Base-by-base conservation (phyloP, 2,329 filamentous ascomycete genomes). In the Penicillium psychrosexuale region DNA sequence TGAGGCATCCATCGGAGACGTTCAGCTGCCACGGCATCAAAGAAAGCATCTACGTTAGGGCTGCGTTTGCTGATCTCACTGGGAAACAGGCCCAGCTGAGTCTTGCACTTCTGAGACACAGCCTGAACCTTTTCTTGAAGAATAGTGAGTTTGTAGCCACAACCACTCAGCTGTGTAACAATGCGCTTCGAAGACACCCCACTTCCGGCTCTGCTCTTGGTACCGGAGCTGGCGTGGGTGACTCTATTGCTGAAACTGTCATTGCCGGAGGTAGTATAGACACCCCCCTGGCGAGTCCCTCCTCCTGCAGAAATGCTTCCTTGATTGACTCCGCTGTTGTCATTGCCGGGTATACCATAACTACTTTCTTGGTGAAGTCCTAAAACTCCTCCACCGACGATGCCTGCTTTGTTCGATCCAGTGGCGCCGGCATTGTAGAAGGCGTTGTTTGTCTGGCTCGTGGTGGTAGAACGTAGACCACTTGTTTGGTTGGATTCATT, bases 1-100 rank as follows among this genome's bases (percentile, higher is more conserved):
- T 69, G 65, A 11, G 74, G 74, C 64, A 75, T 72, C 53, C 70
- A 69, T 15, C 71, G 69, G 47, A 76, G 65, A 22, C 74, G 66
- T 52, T 75, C 72, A 5, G 61, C 54, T 2, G 72, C 67, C 40
- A 76, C 71, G 4, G 63, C 59, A 49, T 72, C 69, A 24, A 72
- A 72, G 54, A 72, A 71, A 24, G 56, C 58, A 56, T 72, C 69
- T 3, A 71, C 61, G 2, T 56, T 71, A 1, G 66, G 61, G n/a
- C 66, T 63, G 38, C 69, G 69, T 27, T 58, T 49, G 30, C 61
- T 66, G 9, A 71, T 62, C 50, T 70, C 64, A 22, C 47, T 61
- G 3, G 66, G 54, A 8, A 66, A 63, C 12, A 64, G 37, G 1
- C 67, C 68, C 11, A 71, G 52, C 39, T 69, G 68, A 11, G 59